Percentiles rank a stretch among this genome's conserved stretches.
Evolutionary conservation across 2,329 filamentous ascomycete species (phyloP).

Genomic region (Aureobasidium sp.): DNA sequence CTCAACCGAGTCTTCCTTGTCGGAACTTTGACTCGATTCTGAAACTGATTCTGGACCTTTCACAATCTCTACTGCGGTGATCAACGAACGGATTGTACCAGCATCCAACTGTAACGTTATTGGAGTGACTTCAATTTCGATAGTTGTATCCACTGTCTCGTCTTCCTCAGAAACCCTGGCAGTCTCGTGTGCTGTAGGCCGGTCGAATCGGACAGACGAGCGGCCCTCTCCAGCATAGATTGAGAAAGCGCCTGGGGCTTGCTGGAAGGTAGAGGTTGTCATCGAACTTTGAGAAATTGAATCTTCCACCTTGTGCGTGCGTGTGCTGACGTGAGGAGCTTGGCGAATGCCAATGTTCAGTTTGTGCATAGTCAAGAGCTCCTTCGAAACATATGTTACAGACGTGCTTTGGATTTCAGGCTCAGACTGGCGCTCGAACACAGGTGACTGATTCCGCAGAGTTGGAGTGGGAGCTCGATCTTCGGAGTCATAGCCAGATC

Average conservation of each 20-base stretch:
- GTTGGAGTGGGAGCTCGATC: constrained; percentile 10
- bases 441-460: not conserved
- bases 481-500: not conserved
- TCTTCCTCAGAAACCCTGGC: not conserved
- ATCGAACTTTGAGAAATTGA: not conserved
- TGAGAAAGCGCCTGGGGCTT: constrained; percentile 43
- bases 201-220: constrained; percentile 1
- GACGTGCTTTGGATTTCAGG: constrained; percentile 11
- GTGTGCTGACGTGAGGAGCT: not conserved
- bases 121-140: not conserved
- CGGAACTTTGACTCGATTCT: not conserved
- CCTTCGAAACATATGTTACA: not conserved
- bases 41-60: not conserved
- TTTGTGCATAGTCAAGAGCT: not conserved
- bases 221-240: constrained; percentile 34
- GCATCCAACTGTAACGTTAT: not conserved
- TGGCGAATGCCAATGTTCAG: not conserved
- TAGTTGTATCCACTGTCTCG: not conserved
- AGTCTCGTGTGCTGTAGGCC: not conserved
- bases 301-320: not conserved
- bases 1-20: not conserved
- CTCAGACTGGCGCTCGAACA: not conserved
- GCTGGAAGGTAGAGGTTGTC: constrained; percentile 15
- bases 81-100: not conserved
- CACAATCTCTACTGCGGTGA: not conserved